A percentile compares a stretch with the other conserved stretches of the same genome.
These are phyloP conservation scores for Clonostachys rosea DNA, from an alignment of 2,329 filamentous ascomycete species.

Conservation along the genomic window DNA sequence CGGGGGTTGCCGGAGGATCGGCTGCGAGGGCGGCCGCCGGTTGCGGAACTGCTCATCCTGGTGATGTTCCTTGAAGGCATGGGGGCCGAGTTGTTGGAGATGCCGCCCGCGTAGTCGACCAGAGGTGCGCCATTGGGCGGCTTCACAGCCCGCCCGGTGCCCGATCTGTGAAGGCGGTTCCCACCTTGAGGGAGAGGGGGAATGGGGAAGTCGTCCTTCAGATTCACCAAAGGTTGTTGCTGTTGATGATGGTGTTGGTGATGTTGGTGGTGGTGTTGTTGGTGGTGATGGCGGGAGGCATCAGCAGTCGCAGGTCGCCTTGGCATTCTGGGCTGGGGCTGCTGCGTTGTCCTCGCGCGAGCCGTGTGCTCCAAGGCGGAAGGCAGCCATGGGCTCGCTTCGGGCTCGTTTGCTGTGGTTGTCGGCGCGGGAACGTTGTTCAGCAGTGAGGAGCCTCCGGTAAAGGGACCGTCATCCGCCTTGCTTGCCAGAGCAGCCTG, in stretches of 20 bases:
- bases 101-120: constrained; percentile 36
- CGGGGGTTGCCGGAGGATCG: not conserved
- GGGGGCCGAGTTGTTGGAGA: constrained; percentile 1
- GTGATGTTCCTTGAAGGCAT: not conserved
- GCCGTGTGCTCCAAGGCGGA: constrained; percentile 29
- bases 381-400: constrained; percentile 26
- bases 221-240: constrained; percentile 59
- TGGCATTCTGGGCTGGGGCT: not conserved
- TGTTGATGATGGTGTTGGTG: constrained; percentile 13
- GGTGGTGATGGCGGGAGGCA: constrained; percentile 2
- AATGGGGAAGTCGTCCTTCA: constrained; percentile 28
- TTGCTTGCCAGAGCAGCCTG: constrained; percentile 17
- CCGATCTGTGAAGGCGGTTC: constrained; percentile 43
- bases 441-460: constrained; percentile 51
- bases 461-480: constrained; percentile 38
- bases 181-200: constrained; percentile 56
- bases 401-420: constrained; percentile 11
- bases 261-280: not conserved
- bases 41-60: not conserved
- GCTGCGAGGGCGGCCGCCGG: not conserved
- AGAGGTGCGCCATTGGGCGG: constrained; percentile 32
- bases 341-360: constrained; percentile 14
- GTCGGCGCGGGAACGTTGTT: constrained; percentile 15
- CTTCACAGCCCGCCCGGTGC: constrained; percentile 31
- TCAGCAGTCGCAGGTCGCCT: constrained; percentile 17